phyloP scores from a whole-genome alignment of 495 filamentous ascomycete genomes.

The Aspergillus homomorphus region DNA sequence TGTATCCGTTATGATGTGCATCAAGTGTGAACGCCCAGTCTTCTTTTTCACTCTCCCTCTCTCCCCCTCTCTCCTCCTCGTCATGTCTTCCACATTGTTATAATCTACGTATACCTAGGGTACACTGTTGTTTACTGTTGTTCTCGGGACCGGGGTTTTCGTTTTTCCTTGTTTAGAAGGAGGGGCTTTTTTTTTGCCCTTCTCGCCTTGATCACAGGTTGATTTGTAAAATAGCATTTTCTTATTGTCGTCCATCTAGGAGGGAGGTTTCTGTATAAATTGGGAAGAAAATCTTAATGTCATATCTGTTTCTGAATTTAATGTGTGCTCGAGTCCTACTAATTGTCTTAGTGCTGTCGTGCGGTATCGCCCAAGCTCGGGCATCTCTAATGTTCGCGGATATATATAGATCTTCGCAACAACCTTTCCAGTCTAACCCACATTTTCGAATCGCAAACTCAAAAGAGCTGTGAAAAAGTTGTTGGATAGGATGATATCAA shows the following conservation, averaged over 20 bases:
- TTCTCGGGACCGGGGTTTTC: constrained; percentile 15
- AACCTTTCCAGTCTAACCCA: no score
- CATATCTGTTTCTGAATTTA: background rate
- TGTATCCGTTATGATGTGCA: background rate
- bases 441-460: no score
- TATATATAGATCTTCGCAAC: no score
- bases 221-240: constrained; percentile 44
- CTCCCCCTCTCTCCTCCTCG: background rate
- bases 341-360: background rate
- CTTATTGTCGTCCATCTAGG: constrained; percentile 20
- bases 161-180: background rate
- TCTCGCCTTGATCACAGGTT: constrained; percentile 26
- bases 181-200: constrained; percentile 15
- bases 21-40: background rate
- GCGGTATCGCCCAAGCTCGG: no score
- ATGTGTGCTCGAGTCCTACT: no score
- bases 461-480: no score
- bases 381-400: no score
- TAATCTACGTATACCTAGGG: constrained; percentile 13
- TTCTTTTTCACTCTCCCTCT: background rate
- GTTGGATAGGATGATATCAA: no score
- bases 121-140: constrained; percentile 5
- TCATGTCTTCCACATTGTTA: background rate
- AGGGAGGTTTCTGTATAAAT: constrained; percentile 33
- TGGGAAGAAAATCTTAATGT: constrained; percentile 19